phyloP scores from a whole-genome alignment of 345 rosid species.

The Brassica incana region DNA sequence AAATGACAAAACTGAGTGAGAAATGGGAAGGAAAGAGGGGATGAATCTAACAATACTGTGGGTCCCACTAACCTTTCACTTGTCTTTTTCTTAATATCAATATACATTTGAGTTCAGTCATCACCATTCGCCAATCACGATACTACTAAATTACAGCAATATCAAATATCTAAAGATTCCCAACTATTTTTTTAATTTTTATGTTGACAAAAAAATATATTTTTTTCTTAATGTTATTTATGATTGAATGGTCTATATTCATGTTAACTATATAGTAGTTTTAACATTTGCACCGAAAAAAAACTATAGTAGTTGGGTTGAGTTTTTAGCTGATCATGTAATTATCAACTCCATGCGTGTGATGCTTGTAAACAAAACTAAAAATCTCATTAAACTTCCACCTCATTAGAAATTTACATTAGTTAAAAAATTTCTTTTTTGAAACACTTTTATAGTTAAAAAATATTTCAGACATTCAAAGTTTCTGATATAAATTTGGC shows the following conservation, averaged over 20 bases:
- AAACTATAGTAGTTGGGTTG: not conserved
- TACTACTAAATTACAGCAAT: not conserved
- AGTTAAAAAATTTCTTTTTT: no score
- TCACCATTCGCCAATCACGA: not conserved
- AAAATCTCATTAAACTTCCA: not conserved
- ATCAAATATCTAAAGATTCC: not conserved
- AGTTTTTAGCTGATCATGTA: not conserved
- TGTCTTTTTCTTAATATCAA: not conserved
- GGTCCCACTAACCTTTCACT: slow-evolving; percentile 24
- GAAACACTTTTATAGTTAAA: no score
- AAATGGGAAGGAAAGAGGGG: slow-evolving; percentile 39
- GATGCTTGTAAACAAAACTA: not conserved
- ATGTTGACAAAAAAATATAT: not conserved
- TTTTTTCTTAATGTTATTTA: no score
- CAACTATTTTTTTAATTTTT: not conserved
- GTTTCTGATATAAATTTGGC: no score
- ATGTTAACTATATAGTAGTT: no score
- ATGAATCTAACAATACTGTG: slow-evolving; percentile 34
- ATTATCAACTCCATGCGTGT: not conserved
- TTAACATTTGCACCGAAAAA: no score
- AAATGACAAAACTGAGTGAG: slow-evolving; percentile 31
- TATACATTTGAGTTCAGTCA: not conserved
- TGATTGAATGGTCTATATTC: no score
- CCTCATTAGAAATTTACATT: not conserved
- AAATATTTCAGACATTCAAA: no score